These are phyloP conservation scores for Microsporum audouinii DNA, from an alignment of 2,329 filamentous ascomycete genomes.

Conservation along the genomic window DNA sequence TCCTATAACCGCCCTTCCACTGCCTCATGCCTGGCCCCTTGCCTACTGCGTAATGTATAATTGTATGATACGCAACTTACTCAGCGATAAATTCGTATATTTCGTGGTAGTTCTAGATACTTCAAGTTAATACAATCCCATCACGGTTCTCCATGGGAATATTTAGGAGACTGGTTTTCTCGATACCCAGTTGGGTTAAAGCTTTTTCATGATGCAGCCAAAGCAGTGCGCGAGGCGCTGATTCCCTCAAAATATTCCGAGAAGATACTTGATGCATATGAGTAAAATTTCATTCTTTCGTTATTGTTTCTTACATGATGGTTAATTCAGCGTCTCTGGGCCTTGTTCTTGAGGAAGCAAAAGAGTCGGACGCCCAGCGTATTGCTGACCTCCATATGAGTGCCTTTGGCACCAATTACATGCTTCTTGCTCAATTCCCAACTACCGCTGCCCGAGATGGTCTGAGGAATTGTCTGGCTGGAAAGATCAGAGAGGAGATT, in stretches of 20 bases:
- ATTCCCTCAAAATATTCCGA: too few relatives aligned
- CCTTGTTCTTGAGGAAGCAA: constrained; percentile 9
- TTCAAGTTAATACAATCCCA: too few relatives aligned
- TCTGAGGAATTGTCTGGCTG: constrained; percentile 12
- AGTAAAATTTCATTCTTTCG: not conserved
- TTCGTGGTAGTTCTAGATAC: too few relatives aligned
- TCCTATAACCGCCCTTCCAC: not conserved
- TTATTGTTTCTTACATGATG: not conserved
- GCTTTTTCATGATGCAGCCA: not conserved
- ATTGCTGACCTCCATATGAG: constrained; percentile 21
- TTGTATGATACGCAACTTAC: too few relatives aligned
- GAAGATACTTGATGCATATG: too few relatives aligned
- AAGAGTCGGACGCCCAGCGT: constrained; percentile 13
- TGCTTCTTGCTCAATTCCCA: constrained; percentile 20
- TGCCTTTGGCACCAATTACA: constrained; percentile 16
- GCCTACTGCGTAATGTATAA: too few relatives aligned
- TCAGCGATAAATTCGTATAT: too few relatives aligned
- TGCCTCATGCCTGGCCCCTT: not conserved
- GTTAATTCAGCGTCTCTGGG: too few relatives aligned
- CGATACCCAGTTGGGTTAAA: too few relatives aligned
- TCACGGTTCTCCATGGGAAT: too few relatives aligned
- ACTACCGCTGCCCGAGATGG: constrained; percentile 15
- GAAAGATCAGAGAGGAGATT: constrained; percentile 15
- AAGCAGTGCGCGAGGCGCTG: too few relatives aligned
- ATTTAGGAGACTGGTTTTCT: too few relatives aligned